Percentiles rank a stretch among this genome's conserved stretches.
Evolutionary conservation across 495 filamentous ascomycete species (phyloP).

Genomic region (Talaromyces stipitatus): DNA sequence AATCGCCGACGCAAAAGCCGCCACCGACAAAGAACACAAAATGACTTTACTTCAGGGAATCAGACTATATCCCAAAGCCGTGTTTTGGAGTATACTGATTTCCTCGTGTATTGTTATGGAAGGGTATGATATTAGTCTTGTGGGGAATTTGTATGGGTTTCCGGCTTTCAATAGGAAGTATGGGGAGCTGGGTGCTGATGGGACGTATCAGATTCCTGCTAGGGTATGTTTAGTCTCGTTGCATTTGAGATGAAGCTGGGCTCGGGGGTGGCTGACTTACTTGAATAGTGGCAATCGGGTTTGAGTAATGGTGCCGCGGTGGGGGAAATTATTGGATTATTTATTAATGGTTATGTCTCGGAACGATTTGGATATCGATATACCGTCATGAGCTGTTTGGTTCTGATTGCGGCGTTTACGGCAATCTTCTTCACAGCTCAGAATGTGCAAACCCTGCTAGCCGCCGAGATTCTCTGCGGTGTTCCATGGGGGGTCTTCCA

Average conservation of each 20-base stretch:
- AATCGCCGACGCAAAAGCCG: conserved; percentile 35
- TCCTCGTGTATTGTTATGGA: conserved; percentile 51
- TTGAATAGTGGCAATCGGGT: conserved; percentile 62
- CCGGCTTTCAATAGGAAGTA: conserved; percentile 60
- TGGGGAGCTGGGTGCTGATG: conserved; percentile 46
- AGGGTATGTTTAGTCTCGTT: conserved; percentile 19
- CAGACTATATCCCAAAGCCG: conserved; percentile 49
- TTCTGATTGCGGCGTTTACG: conserved; percentile 59
- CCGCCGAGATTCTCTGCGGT: conserved; percentile 69
- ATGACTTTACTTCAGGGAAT: conserved; percentile 40
- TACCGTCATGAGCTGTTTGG: conserved; percentile 62
- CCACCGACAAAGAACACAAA: conserved; percentile 38
- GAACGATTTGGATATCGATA: conserved; percentile 68
- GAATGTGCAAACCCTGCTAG: conserved; percentile 58
- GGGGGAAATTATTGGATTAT: conserved; percentile 69
- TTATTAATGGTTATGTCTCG: conserved; percentile 69
- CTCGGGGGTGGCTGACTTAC: neutral
- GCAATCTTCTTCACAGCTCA: conserved; percentile 72
- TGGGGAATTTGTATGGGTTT: conserved; percentile 45
- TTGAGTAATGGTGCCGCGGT: conserved; percentile 59
- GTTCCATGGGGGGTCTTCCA: conserved; percentile 82
- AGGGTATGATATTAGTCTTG: conserved; percentile 48
- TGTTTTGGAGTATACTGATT: conserved; percentile 46
- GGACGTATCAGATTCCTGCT: conserved; percentile 61
- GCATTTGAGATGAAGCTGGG: neutral